These are phyloP conservation scores for Cocos nucifera DNA, from an alignment of 176 grass and related monocot species.

Conservation along the genomic window DNA sequence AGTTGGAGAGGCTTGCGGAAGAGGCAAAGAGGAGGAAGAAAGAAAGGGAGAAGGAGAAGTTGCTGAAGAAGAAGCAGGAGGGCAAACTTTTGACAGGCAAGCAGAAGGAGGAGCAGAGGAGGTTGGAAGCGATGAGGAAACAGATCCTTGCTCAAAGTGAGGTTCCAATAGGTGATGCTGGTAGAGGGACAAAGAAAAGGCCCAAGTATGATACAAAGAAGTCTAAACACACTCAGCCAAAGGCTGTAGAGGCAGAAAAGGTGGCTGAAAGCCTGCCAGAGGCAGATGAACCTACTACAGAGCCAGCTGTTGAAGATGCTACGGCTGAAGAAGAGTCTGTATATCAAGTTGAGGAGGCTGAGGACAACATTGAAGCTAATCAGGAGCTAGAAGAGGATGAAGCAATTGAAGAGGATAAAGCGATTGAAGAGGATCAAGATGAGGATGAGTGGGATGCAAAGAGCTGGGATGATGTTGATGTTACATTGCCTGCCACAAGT, in stretches of 20 bases:
- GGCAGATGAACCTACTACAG: slow-evolving; percentile 34
- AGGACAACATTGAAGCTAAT: slow-evolving; percentile 44
- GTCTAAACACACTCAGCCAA: slow-evolving; percentile 40
- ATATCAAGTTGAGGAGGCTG: slow-evolving; percentile 46
- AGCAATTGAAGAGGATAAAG: slow-evolving; percentile 37
- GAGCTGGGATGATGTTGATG: slow-evolving; percentile 95
- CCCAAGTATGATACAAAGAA: slow-evolving; percentile 86
- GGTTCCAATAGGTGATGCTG: slow-evolving; percentile 31
- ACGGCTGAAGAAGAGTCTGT: slow-evolving; percentile 58
- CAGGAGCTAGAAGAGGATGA: slow-evolving; percentile 51
- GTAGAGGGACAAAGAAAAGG: slow-evolving; percentile 61
- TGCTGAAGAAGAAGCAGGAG: slow-evolving; percentile 79
- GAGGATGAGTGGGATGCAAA: slow-evolving; percentile 97
- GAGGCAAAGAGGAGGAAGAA: slow-evolving; percentile 85
- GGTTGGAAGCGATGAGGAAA: slow-evolving; percentile 82
- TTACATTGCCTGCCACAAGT: slow-evolving; percentile 50
- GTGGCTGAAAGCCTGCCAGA: slow-evolving; percentile 41
- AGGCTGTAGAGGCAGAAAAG: slow-evolving; percentile 34
- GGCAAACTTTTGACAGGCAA: slow-evolving; percentile 80
- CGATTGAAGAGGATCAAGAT: slow-evolving; percentile 56
- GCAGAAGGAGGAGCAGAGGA: slow-evolving; percentile 88
- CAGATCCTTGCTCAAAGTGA: slow-evolving; percentile 83
- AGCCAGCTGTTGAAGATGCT: slow-evolving; percentile 44
- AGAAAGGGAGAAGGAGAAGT: slow-evolving; percentile 82
- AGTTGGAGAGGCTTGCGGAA: slow-evolving; percentile 64